Conservation (phyloP, 2,329 filamentous ascomycete species). For the Aspergillus melleus region DNA sequence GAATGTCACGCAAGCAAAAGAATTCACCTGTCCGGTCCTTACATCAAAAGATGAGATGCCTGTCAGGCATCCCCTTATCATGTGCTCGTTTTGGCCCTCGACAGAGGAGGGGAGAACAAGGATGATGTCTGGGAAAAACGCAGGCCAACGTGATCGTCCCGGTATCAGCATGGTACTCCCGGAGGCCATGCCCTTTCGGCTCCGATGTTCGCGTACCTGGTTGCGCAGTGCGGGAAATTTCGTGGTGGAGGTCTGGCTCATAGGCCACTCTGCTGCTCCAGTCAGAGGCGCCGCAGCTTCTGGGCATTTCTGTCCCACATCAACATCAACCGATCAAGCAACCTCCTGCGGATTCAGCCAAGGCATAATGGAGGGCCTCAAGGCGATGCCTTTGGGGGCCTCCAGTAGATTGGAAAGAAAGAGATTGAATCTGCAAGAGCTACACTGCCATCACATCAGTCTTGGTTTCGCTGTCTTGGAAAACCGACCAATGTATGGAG, state of each 20-base stretch:
- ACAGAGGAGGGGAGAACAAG: constrained; percentile 1
- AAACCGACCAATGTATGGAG: constrained; percentile 19
- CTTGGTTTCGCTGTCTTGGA: constrained; percentile 8
- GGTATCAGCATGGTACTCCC: constrained; percentile 14
- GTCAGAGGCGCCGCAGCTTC: constrained; percentile 17
- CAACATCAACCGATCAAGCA: constrained; percentile 9
- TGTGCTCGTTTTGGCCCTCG: constrained; percentile 10
- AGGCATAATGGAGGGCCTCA: constrained; percentile 11
- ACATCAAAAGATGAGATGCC: constrained; percentile 11
- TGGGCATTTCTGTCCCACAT: constrained; percentile 17
- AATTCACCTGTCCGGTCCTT: constrained; percentile 4
- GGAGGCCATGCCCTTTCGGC: constrained; percentile 4
- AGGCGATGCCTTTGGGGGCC: not conserved
- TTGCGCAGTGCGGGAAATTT: constrained; percentile 4
- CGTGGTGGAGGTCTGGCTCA: constrained; percentile 12
- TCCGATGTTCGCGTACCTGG: constrained; percentile 9
- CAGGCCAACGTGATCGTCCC: constrained; percentile 13
- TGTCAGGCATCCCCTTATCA: constrained; percentile 12
- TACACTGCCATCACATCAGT: constrained; percentile 22
- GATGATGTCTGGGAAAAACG: constrained; percentile 5
- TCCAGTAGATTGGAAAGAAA: constrained; percentile 6
- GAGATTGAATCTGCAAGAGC: constrained; percentile 22
- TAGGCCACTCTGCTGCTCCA: constrained; percentile 15
- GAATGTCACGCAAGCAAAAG: constrained; percentile 15
- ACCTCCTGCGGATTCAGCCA: constrained; percentile 7